These are phyloP conservation scores for Mycena vulgaris DNA, from an alignment of 768 basidiomycete genomes.

Conservation along the genomic window DNA sequence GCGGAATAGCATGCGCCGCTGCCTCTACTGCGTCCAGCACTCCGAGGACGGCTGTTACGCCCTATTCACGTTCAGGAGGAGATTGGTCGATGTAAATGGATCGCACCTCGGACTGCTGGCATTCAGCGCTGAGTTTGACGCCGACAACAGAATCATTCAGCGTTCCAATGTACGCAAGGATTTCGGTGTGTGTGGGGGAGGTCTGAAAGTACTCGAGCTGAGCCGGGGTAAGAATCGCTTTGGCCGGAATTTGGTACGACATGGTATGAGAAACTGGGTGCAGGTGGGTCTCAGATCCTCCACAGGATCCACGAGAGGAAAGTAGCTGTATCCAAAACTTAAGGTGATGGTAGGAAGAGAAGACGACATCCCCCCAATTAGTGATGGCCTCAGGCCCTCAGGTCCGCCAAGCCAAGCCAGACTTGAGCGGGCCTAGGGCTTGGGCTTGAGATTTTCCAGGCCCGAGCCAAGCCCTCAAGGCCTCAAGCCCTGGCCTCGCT, in stretches of 20 bases:
- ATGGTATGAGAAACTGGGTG: not conserved
- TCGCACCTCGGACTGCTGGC: slow-evolving; percentile 73
- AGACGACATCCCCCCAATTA: no score
- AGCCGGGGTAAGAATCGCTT: slow-evolving; percentile 80
- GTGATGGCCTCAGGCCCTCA: no score
- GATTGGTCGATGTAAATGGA: slow-evolving; percentile 16
- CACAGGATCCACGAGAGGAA: not conserved
- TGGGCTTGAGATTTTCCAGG: no score
- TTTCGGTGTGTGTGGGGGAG: slow-evolving; percentile 76
- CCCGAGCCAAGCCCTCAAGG: no score
- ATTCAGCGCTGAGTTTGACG: slow-evolving; percentile 80
- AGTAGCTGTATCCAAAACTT: not conserved
- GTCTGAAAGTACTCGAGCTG: slow-evolving; percentile 89
- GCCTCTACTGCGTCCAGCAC: slow-evolving; percentile 79
- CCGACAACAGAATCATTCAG: slow-evolving; percentile 85
- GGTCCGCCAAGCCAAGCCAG: no score
- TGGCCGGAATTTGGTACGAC: slow-evolving; percentile 69
- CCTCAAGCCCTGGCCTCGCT: no score
- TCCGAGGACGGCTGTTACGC: slow-evolving; percentile 70
- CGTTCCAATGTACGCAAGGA: slow-evolving; percentile 79
- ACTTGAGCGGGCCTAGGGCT: no score
- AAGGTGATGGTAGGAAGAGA: not conserved
- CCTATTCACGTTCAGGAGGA: slow-evolving; percentile 58
- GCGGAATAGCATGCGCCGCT: slow-evolving; percentile 80
- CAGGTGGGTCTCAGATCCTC: no score